Percentiles rank a stretch among this genome's conserved stretches.
phyloP scores from a whole-genome alignment of 2,329 filamentous ascomycete genomes.

The Nigrospora oryzae region DNA sequence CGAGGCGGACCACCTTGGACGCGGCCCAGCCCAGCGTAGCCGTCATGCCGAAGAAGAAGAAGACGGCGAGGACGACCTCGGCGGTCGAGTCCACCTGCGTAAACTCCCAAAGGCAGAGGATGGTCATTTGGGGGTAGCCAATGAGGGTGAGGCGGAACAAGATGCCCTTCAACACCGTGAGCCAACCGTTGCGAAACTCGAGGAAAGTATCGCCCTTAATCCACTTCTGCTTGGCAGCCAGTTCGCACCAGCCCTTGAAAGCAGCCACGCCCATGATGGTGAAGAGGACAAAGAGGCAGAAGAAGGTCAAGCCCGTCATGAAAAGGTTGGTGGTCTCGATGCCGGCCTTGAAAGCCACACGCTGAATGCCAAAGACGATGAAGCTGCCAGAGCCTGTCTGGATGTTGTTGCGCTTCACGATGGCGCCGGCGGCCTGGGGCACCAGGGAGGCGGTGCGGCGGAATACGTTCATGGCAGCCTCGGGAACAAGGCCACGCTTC shows the following conservation, averaged over 20 bases:
- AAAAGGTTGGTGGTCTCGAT: constrained; percentile 83
- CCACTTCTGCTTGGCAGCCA: constrained; percentile 59
- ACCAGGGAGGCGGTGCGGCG: constrained; percentile 17
- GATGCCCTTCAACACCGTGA: constrained; percentile 77
- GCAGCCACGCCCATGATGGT: constrained; percentile 60
- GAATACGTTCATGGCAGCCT: constrained; percentile 18
- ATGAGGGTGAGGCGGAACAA: constrained; percentile 77
- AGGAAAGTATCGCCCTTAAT: constrained; percentile 76
- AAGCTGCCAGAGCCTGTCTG: constrained; percentile 36
- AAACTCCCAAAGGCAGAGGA: constrained; percentile 80
- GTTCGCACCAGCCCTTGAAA: constrained; percentile 70
- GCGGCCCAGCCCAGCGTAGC: constrained; percentile 68
- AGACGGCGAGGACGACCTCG: constrained; percentile 69
- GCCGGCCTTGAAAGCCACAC: constrained; percentile 70
- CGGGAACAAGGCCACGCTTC: constrained; percentile 32
- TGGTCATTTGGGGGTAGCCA: constrained; percentile 76
- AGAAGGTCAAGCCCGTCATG: constrained; percentile 75
- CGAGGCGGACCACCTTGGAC: constrained; percentile 73
- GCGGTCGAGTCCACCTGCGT: constrained; percentile 70
- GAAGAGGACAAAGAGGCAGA: constrained; percentile 66
- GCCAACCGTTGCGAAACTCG: constrained; percentile 84
- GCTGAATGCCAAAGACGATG: constrained; percentile 64
- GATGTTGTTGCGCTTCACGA: constrained; percentile 37
- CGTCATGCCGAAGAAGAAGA: constrained; percentile 72
- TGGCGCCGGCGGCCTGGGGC: constrained; percentile 17